Evolutionary conservation across 2,329 filamentous ascomycete genomes (phyloP).

Genomic region (Penicillium nordicum): DNA sequence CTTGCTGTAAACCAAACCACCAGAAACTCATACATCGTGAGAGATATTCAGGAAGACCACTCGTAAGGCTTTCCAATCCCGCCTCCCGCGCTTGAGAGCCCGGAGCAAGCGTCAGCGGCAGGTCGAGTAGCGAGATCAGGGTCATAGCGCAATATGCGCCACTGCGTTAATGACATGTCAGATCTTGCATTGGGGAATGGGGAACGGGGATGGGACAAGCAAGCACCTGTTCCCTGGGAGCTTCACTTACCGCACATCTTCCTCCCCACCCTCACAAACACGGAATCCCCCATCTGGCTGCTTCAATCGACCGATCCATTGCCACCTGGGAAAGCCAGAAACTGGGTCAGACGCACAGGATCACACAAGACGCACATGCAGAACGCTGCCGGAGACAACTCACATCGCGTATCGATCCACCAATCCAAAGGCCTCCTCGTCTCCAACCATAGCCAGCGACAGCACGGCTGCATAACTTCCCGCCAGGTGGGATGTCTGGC

Average conservation of each 20-base stretch:
- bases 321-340: conserved; percentile 55
- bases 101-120: conserved; percentile 74
- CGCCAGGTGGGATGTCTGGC: conserved; percentile 83
- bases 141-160: conserved; percentile 91
- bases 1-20: not conserved
- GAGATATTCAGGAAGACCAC: conserved; percentile 75
- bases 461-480: conserved; percentile 83
- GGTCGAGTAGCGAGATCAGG: conserved; percentile 74
- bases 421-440: conserved; percentile 66
- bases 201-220: conserved; percentile 5
- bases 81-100: conserved; percentile 65
- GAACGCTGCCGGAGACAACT: conserved; percentile 21
- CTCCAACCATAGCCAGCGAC: conserved; percentile 73
- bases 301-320: conserved; percentile 83
- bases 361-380: not conserved
- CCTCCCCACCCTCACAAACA: conserved; percentile 80
- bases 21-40: conserved; percentile 62
- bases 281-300: conserved; percentile 85
- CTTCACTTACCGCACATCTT: conserved; percentile 72
- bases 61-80: conserved; percentile 65
- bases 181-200: conserved; percentile 15
- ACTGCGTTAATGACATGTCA: conserved; percentile 44
- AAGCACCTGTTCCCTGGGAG: not conserved
- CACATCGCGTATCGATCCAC: conserved; percentile 76
- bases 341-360: conserved; percentile 23